Evolutionary conservation across 805 yeast species (phyloP), one percentile per base, ranked within the genome.

Genomic region (Candida pseudofarinosa): DNA sequence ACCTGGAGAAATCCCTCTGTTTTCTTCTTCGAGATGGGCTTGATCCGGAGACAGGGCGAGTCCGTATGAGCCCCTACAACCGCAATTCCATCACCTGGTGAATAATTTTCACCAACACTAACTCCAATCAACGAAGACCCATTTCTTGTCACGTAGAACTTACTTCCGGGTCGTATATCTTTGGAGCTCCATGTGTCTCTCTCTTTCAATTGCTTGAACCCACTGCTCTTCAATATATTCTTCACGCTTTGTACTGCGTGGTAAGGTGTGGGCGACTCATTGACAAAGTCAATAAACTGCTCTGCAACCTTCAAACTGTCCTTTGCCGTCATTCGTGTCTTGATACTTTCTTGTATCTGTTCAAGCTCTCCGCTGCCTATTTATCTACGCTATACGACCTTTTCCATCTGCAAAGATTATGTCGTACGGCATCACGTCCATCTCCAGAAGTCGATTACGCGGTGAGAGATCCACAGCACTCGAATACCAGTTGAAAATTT

Each of bases 21-120:
- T 8, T 68, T 62, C 51, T 77, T 79, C 56, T 82, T 80, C 18
- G 96, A 85, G 23, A 85, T 71, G 10, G 99, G 99, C 66, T 91
- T 93, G 51, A 91, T 79, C 58, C 95, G 77, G 50, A 91, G 71
- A 26, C 88, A 81, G 8, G 98, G 98, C 3, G 96, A 86, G 62
- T 91, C 99, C 0, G 97, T 90, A 63, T 91, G 99, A 1, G 97
- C 96, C 14, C 98, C 99, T 30, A 90, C 85, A 41, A 93, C 82
- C 4, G 97, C 80, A 47, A 89, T 73, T 7, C 96, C 91, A 48
- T 83, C 81, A 8, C 96, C 96, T 3, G 85, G 81, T 40, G 60
- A 55, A 80, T 85, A 87, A 38, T 79, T 58, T 1, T 74, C 74
- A 31, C 97, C 97, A 15, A 88, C 83, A 2, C 82, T 77, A 64